Percentiles rank a stretch among this genome's conserved stretches.
Conservation (phyloP, 2,329 filamentous ascomycete genomes). For the Exophiala aquamarina region DNA sequence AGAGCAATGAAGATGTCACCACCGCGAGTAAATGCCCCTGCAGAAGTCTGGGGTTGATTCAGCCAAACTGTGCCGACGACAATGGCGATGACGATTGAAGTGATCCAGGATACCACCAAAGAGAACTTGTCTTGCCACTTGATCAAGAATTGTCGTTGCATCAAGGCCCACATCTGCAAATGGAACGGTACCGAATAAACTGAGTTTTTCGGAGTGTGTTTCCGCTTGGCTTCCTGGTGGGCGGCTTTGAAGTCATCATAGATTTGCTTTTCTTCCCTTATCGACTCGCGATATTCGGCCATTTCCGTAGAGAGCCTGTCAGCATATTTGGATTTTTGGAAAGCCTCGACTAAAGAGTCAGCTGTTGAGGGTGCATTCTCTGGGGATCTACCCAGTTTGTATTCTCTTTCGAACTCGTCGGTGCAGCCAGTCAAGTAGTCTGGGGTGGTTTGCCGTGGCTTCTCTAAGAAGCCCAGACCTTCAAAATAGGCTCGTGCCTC, state of each 20-base stretch:
- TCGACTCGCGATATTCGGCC: constrained; percentile 62
- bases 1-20: constrained; percentile 78
- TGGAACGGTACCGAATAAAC: constrained; percentile 84
- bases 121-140: constrained; percentile 84
- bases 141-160: constrained; percentile 80
- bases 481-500: constrained; percentile 76
- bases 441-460: constrained; percentile 75
- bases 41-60: constrained; percentile 61
- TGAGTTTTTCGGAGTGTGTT: constrained; percentile 67
- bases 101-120: constrained; percentile 71
- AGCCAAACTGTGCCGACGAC: constrained; percentile 79
- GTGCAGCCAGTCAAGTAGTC: constrained; percentile 83
- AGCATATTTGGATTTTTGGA: constrained; percentile 63
- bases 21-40: constrained; percentile 76
- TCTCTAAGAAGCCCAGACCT: constrained; percentile 69
- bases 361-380: constrained; percentile 69
- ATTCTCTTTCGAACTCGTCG: constrained; percentile 79
- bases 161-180: constrained; percentile 76
- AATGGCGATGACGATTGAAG: constrained; percentile 71
- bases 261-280: constrained; percentile 64
- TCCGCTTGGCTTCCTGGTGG: constrained; percentile 75
- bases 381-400: constrained; percentile 64
- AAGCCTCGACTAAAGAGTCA: constrained; percentile 67
- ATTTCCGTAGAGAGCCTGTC: constrained; percentile 65
- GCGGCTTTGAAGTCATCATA: constrained; percentile 76